Conservation (phyloP, 2,329 filamentous ascomycete genomes). For the Colletotrichum melonis region DNA sequence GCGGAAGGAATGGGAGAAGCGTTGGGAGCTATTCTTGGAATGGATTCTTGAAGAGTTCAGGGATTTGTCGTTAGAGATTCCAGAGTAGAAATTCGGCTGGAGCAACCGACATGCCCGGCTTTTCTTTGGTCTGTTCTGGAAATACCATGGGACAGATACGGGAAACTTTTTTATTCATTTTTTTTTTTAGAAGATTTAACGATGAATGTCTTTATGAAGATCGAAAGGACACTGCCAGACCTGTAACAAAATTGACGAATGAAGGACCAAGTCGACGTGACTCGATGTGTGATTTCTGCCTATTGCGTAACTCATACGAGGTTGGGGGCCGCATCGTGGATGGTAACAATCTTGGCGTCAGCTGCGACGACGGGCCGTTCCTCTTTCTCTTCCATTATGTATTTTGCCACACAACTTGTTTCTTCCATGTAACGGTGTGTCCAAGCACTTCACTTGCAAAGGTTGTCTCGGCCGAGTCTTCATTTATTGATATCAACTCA, state of each 20-base stretch:
- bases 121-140: neutral
- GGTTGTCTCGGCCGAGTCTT: neutral
- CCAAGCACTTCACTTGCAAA: neutral
- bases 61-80: neutral
- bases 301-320: neutral
- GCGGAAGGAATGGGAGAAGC: constrained; percentile 58
- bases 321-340: neutral
- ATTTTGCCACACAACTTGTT: neutral
- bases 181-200: neutral
- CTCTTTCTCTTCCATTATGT: neutral
- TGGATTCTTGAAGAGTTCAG: constrained; percentile 55
- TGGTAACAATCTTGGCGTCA: neutral
- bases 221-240: neutral
- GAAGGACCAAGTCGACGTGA: neutral
- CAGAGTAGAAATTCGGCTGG: neutral
- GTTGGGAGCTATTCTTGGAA: constrained; percentile 70
- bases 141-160: neutral
- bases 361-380: neutral
- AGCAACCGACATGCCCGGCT: neutral
- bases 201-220: neutral
- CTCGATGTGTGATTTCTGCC: neutral
- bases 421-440: neutral
- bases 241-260: neutral
- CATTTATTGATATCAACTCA: neutral
- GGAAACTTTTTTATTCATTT: neutral